Evolutionary conservation across 495 filamentous ascomycete species (phyloP).

Genomic region (Xylaria telfairii): DNA sequence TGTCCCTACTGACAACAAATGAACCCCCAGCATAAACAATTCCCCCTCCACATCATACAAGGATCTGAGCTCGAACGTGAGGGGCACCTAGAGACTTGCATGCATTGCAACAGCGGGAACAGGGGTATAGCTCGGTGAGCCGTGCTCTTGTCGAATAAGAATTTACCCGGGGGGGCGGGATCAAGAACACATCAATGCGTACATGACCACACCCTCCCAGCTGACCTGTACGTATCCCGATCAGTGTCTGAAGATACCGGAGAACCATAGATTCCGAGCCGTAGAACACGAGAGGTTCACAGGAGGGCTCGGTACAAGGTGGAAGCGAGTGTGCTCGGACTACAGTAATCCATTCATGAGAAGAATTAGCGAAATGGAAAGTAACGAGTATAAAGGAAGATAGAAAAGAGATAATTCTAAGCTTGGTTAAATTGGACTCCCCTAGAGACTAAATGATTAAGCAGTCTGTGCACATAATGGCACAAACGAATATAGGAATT

Average conservation of each 20-base stretch:
- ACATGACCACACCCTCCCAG: slow-evolving; percentile 7
- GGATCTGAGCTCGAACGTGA: background rate
- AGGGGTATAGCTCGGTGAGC: slow-evolving; percentile 9
- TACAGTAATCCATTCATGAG: background rate
- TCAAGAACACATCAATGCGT: slow-evolving; percentile 13
- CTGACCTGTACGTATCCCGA: background rate
- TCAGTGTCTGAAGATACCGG: background rate
- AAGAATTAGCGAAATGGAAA: background rate
- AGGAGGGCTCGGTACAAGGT: background rate
- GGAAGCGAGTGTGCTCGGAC: background rate
- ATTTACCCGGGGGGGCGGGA: slow-evolving; percentile 16
- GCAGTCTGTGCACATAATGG: too few relatives aligned
- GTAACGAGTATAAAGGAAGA: background rate
- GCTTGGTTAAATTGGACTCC: too few relatives aligned
- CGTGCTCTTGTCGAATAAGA: slow-evolving; percentile 4
- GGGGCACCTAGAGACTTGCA: background rate
- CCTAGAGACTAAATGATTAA: too few relatives aligned
- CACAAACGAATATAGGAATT: too few relatives aligned
- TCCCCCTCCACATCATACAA: background rate
- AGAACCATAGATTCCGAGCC: background rate
- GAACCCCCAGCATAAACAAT: background rate
- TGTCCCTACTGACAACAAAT: background rate
- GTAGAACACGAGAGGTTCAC: background rate
- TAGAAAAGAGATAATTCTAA: too few relatives aligned
- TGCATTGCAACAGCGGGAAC: slow-evolving; percentile 16